Conservation (phyloP, 2,329 filamentous ascomycete genomes). For the Calonectria henricotiae region DNA sequence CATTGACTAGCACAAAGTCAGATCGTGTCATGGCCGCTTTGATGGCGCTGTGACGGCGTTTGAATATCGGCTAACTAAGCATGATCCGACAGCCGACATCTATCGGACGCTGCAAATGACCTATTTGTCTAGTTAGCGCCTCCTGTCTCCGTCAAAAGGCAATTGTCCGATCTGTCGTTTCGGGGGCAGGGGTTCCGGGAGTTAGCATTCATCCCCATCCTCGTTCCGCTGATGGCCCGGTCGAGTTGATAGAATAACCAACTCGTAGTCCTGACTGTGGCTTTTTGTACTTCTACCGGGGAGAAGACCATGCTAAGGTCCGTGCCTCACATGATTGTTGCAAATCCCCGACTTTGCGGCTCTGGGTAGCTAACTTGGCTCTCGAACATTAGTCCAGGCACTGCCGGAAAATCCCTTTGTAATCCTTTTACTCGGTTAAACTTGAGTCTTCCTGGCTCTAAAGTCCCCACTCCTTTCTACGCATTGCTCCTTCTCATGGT, state of each 20-base stretch:
- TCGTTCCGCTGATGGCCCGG: background rate
- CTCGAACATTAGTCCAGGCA: background rate
- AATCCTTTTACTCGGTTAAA: background rate
- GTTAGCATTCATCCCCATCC: background rate
- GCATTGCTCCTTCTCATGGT: background rate
- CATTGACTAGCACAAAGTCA: background rate
- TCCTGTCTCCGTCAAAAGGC: no score
- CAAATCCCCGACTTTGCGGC: background rate
- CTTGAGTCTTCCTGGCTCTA: background rate
- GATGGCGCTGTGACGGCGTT: constrained; percentile 8
- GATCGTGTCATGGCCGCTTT: background rate
- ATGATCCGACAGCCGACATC: background rate
- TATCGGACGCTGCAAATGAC: no score
- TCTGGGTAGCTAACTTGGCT: no score
- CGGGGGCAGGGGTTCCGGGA: background rate
- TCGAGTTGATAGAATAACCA: background rate
- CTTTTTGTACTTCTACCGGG: background rate
- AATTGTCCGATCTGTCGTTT: no score
- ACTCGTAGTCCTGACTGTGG: background rate
- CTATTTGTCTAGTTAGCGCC: no score
- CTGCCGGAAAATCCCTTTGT: no score
- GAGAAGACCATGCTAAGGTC: background rate
- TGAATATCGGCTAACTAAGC: background rate
- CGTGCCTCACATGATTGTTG: background rate
- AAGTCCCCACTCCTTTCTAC: background rate